Percentiles rank a stretch among this genome's conserved stretches.
Conservation (phyloP, 371 early-diverging fungal genomes). For the Enteropsectra breve region DNA sequence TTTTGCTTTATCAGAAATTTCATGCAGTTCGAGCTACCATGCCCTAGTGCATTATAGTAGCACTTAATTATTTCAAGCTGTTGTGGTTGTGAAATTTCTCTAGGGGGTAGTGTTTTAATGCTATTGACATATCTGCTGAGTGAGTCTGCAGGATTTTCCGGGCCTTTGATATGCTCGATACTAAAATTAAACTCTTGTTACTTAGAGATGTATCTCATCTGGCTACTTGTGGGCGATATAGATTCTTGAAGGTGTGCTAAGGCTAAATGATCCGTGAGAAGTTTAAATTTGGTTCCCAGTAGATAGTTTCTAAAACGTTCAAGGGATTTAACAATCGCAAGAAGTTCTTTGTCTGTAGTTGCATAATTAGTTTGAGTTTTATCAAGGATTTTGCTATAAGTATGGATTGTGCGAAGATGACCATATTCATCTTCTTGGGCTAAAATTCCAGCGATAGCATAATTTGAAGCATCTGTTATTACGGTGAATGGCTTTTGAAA, state of each 20-base stretch:
- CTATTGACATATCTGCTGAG: constrained; percentile 7
- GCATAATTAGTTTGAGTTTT: constrained; percentile 23
- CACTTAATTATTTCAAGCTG: neutral
- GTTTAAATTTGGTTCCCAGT: constrained; percentile 31
- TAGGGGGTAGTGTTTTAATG: neutral
- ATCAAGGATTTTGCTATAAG: constrained; percentile 25
- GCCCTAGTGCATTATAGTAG: constrained; percentile 4
- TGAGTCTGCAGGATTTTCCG: constrained; percentile 15
- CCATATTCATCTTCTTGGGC: constrained; percentile 25
- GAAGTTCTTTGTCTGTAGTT: constrained; percentile 42
- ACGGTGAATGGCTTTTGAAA: constrained; percentile 26
- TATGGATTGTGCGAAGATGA: constrained; percentile 10
- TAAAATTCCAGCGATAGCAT: constrained; percentile 37
- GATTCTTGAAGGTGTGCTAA: constrained; percentile 21
- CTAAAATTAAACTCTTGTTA: constrained; percentile 4
- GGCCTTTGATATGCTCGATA: constrained; percentile 20
- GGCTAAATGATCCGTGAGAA: constrained; percentile 49
- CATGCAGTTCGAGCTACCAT: constrained; percentile 19
- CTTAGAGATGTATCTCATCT: neutral
- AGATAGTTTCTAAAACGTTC: constrained; percentile 40
- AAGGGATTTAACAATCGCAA: constrained; percentile 22
- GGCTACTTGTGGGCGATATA: neutral
- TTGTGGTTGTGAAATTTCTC: neutral
- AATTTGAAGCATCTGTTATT: constrained; percentile 40
- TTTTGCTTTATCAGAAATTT: constrained; percentile 19